A percentile compares a stretch with the other conserved stretches of the same genome.
phyloP scores from a whole-genome alignment of 164 flowering plant species.

The Annona squamosa region DNA sequence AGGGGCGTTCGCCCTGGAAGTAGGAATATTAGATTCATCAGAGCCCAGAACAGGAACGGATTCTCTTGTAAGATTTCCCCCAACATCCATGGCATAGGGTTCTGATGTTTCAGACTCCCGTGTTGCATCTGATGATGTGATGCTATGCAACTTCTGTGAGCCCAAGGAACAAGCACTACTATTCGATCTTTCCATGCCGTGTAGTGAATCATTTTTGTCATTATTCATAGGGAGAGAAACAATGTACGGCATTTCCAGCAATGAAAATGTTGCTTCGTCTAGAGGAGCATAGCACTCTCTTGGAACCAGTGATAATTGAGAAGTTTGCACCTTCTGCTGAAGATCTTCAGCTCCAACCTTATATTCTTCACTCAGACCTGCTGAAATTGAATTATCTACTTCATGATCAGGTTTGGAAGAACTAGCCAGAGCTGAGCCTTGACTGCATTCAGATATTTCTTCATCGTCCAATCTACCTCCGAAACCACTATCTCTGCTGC shows the following conservation, averaged over 20 bases:
- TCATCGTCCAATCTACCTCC: conserved; percentile 43
- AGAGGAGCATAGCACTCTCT: conserved; percentile 28
- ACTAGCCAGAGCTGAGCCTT: conserved; percentile 39
- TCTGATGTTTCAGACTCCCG: conserved; percentile 29
- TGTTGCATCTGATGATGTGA: conserved; percentile 25
- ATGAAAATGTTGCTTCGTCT: conserved; percentile 34
- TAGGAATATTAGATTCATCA: conserved; percentile 18
- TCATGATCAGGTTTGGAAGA: conserved; percentile 42
- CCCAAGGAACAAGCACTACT: conserved; percentile 15
- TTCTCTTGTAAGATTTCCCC: conserved; percentile 21
- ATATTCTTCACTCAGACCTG: conserved; percentile 25
- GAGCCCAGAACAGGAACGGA: conserved; percentile 26
- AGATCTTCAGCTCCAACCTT: conserved; percentile 26
- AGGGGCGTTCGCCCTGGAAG: conserved; percentile 20
- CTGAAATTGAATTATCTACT: conserved; percentile 21
- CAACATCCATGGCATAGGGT: conserved; percentile 16
- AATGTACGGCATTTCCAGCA: conserved; percentile 35
- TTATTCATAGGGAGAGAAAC: conserved; percentile 18
- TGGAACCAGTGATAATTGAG: conserved; percentile 36
- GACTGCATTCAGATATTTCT: conserved; percentile 80
- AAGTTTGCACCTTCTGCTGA: conserved; percentile 27
- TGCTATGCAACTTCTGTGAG: conserved; percentile 28
- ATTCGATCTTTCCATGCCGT: conserved; percentile 25
- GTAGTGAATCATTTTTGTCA: conserved; percentile 19
- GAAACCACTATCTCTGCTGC: conserved; percentile 41